phyloP scores from a whole-genome alignment of 2,329 filamentous ascomycete species.

The Aurifilum marmelostoma region DNA sequence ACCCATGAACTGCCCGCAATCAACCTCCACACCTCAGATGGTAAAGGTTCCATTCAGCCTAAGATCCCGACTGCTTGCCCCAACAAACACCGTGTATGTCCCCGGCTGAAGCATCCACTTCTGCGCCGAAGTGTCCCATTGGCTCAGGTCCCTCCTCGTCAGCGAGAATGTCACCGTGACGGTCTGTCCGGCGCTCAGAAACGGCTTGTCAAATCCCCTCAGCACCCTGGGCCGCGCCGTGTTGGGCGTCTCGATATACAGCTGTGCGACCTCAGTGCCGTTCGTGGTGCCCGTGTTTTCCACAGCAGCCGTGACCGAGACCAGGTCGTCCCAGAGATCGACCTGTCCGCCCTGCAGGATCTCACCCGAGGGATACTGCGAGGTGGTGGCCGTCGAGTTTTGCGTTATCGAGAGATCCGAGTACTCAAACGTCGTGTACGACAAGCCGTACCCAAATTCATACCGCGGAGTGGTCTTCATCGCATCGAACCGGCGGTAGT shows the following conservation, averaged over 20 bases:
- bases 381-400: conserved; percentile 35
- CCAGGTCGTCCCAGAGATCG: conserved; percentile 53
- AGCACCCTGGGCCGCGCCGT: conserved; percentile 59
- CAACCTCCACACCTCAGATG: conserved; percentile 8
- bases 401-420: conserved; percentile 44
- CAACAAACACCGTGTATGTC: conserved; percentile 49
- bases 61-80: conserved; percentile 51
- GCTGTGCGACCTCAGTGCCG: conserved; percentile 51
- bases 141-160: conserved; percentile 66
- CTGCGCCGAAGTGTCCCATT: conserved; percentile 65
- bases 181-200: conserved; percentile 49
- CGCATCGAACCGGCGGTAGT: conserved; percentile 59
- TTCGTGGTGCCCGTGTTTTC: conserved; percentile 46
- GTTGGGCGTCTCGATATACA: conserved; percentile 51
- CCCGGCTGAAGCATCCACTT: conserved; percentile 60
- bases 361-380: conserved; percentile 43
- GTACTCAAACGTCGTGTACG: conserved; percentile 58
- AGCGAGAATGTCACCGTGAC: conserved; percentile 54
- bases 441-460: conserved; percentile 60
- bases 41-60: conserved; percentile 42
- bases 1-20: too few species aligned
- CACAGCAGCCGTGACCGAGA: conserved; percentile 43
- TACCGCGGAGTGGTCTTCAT: conserved; percentile 53
- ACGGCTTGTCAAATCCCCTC: conserved; percentile 67
- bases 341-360: conserved; percentile 48